Percentiles rank a stretch among this genome's conserved stretches.
Conservation (phyloP, 805 yeast genomes). For the Candida multigemmis region DNA sequence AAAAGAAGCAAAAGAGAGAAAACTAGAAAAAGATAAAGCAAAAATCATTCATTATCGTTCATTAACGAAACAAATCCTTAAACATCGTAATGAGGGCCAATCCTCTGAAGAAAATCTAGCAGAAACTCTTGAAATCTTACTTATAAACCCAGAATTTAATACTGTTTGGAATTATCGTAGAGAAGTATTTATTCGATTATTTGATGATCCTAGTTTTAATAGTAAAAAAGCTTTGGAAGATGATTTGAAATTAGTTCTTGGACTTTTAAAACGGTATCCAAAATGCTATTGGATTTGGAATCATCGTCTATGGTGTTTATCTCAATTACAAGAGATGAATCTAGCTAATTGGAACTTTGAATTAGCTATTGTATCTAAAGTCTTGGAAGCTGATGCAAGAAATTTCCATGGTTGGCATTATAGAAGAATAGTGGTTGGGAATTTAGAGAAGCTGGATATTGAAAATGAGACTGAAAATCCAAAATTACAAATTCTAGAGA, state of each 20-base stretch:
- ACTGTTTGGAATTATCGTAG: slow-evolving; percentile 87
- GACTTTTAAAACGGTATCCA: slow-evolving; percentile 56
- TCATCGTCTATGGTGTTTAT: slow-evolving; percentile 77
- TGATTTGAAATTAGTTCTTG: slow-evolving; percentile 57
- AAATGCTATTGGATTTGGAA: slow-evolving; percentile 98
- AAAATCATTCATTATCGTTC: slow-evolving; percentile 49
- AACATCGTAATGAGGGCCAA: slow-evolving; percentile 7
- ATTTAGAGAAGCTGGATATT: slow-evolving; percentile 15
- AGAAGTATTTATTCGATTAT: slow-evolving; percentile 43
- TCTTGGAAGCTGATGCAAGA: slow-evolving; percentile 67
- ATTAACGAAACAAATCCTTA: slow-evolving; percentile 37
- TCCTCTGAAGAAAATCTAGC: slow-evolving; percentile 31
- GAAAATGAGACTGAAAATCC: slow-evolving; percentile 2
- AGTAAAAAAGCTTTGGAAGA: slow-evolving; percentile 21
- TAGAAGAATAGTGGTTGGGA: slow-evolving; percentile 58
- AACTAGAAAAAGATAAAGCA: slow-evolving; percentile 47
- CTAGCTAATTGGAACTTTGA: slow-evolving; percentile 63
- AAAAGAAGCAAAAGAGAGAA: slow-evolving; percentile 44
- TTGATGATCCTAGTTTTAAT: slow-evolving; percentile 6
- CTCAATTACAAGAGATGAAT: slow-evolving; percentile 32
- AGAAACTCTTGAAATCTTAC: slow-evolving; percentile 48
- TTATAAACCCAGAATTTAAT: slow-evolving; percentile 77
- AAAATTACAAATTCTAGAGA: slow-evolving; percentile 9
- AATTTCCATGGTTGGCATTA: slow-evolving; percentile 97
- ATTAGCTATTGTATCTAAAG: slow-evolving; percentile 55